Conservation (phyloP, 352 stramenopile species). For the Phytophthora colocasiae region DNA sequence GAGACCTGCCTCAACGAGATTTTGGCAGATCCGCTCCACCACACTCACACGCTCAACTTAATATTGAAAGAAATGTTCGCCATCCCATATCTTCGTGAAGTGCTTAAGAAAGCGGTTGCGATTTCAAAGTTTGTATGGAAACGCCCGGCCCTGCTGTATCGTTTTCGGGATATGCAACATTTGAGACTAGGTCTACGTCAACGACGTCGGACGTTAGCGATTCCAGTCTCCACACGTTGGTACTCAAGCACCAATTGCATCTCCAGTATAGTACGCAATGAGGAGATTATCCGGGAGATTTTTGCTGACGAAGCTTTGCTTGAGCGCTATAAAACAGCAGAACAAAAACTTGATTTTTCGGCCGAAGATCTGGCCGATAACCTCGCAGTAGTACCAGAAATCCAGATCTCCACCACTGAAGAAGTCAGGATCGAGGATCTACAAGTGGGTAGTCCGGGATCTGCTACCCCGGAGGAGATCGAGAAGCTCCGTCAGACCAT, state of each 20-base stretch:
- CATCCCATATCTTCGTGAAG: not conserved
- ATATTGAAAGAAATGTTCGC: constrained; percentile 9
- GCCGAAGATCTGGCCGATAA: too few species aligned
- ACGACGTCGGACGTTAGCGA: not conserved
- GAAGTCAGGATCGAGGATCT: too few species aligned
- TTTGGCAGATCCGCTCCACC: too few species aligned
- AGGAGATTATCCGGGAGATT: not conserved
- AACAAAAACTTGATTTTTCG: too few species aligned
- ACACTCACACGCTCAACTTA: constrained; percentile 14
- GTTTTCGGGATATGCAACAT: constrained; percentile 8
- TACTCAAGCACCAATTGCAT: constrained; percentile 21
- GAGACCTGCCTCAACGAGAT: too few species aligned
- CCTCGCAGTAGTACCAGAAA: too few species aligned
- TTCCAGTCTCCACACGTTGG: constrained; percentile 14
- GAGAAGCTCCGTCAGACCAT: too few species aligned
- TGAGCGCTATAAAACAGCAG: not conserved
- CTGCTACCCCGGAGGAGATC: too few species aligned
- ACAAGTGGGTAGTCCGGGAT: too few species aligned
- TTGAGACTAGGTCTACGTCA: not conserved
- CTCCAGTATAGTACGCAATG: constrained; percentile 5
- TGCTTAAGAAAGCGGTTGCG: not conserved
- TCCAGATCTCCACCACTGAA: too few species aligned
- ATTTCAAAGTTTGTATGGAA: constrained; percentile 18
- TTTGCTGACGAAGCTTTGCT: not conserved
- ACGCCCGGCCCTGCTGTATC: constrained; percentile 2